phyloP scores from a whole-genome alignment of 305 asterid species.

The Fraxinus xanthoxyloides region DNA sequence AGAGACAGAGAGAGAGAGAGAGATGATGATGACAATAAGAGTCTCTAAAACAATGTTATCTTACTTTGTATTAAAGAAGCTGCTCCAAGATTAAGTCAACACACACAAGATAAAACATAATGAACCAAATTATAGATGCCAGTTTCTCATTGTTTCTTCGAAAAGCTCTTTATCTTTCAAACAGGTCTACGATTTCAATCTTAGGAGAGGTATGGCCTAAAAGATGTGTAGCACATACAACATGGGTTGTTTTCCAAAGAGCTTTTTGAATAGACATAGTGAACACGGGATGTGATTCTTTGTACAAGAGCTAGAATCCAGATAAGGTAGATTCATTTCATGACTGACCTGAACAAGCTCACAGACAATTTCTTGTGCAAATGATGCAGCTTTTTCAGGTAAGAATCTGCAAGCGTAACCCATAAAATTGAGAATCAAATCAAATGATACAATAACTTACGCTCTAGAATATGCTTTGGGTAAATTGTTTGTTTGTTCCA shows the following conservation, averaged over 20 bases:
- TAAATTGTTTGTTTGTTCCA: background rate
- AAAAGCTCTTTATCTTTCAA: background rate
- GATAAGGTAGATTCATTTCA: constrained; percentile 1
- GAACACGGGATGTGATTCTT: background rate
- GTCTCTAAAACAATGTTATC: background rate
- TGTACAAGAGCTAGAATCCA: background rate
- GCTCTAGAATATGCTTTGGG: background rate
- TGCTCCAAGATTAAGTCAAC: constrained; percentile 4
- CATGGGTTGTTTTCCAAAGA: background rate
- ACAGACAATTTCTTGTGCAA: constrained; percentile 65
- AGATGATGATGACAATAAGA: background rate
- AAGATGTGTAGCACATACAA: background rate
- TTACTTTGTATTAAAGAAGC: background rate
- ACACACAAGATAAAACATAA: background rate
- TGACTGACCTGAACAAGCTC: constrained; percentile 74
- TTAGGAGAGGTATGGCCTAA: background rate
- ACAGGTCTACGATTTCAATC: background rate
- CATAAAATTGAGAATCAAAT: background rate
- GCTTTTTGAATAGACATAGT: background rate
- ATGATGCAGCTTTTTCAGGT: constrained; percentile 75
- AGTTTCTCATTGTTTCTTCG: background rate
- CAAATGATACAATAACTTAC: background rate
- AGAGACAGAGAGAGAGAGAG: background rate
- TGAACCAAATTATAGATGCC: background rate
- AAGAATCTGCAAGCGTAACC: constrained; percentile 57